phyloP scores from a whole-genome alignment of 2,329 filamentous ascomycete genomes.

The Helicocarpus griseus region DNA sequence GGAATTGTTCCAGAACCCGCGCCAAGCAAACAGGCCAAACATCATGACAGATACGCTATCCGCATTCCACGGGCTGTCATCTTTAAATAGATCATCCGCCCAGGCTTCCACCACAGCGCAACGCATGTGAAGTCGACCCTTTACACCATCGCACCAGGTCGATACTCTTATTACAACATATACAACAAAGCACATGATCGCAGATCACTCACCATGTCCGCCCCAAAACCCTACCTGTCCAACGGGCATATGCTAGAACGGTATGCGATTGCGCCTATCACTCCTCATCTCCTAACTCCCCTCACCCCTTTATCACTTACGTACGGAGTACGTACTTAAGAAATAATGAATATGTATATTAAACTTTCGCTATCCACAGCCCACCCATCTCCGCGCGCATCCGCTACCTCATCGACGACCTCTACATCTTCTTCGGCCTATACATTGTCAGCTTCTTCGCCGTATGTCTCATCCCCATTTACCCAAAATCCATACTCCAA shows the following conservation, averaged over 20 bases:
- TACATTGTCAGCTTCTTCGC: constrained; percentile 41
- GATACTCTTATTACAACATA: too few relatives aligned
- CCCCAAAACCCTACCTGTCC: constrained; percentile 10
- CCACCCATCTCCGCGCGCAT: constrained; percentile 37
- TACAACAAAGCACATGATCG: not conserved
- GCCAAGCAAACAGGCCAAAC: not conserved
- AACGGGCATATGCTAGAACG: constrained; percentile 2
- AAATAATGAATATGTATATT: too few relatives aligned
- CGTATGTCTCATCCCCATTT: constrained; percentile 21
- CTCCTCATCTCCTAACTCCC: constrained; percentile 4
- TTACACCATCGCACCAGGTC: too few relatives aligned
- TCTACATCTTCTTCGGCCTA: constrained; percentile 40
- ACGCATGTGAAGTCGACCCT: too few relatives aligned
- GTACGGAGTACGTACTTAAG: too few relatives aligned
- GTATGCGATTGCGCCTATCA: not conserved
- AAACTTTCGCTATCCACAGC: constrained; percentile 17
- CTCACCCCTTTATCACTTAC: not conserved
- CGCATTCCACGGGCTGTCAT: too few relatives aligned
- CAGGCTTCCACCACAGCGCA: not conserved
- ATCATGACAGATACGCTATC: not conserved
- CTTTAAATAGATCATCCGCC: not conserved
- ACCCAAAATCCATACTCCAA: not conserved
- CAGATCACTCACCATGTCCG: constrained; percentile 22
- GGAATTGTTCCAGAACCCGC: not conserved
- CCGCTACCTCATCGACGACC: constrained; percentile 29